phyloP scores from a whole-genome alignment of 768 basidiomycete species.

The Cantharellus cinnabarinus region DNA sequence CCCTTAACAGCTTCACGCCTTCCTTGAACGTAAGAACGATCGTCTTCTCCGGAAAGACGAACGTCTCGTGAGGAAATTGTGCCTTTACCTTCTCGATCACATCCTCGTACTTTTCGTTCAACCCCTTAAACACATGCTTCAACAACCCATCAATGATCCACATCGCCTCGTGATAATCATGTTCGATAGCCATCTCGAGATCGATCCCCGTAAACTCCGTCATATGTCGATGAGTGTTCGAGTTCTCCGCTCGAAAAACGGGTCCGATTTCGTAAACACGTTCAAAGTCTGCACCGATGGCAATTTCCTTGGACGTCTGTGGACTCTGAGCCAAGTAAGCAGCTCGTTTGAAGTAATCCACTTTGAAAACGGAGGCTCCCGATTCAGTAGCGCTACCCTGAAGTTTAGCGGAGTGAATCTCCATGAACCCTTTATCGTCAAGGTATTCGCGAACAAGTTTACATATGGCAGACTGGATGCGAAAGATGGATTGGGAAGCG shows the following conservation, averaged over 20 bases:
- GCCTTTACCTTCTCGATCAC: constrained; percentile 65
- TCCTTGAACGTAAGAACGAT: constrained; percentile 69
- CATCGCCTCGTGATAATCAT: constrained; percentile 95
- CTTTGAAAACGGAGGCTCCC: constrained; percentile 93
- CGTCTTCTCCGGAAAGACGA: constrained; percentile 76
- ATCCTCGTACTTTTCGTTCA: constrained; percentile 50
- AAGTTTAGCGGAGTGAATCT: constrained; percentile 94
- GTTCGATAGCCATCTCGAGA: constrained; percentile 96
- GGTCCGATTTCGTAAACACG: constrained; percentile 90
- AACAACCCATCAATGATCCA: constrained; percentile 70
- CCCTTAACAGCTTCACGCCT: constrained; percentile 68
- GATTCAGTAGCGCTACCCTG: constrained; percentile 93
- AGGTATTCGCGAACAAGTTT: constrained; percentile 73
- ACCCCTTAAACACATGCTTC: constrained; percentile 63
- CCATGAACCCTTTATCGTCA: constrained; percentile 55
- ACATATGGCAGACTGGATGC: constrained; percentile 65
- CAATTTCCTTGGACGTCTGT: constrained; percentile 97
- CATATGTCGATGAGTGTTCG: constrained; percentile 92
- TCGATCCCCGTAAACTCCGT: constrained; percentile 97
- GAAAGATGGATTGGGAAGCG: constrained; percentile 92
- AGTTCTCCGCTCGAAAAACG: constrained; percentile 93
- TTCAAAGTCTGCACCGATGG: constrained; percentile 94
- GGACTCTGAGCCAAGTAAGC: constrained; percentile 93
- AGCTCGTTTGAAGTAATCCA: constrained; percentile 87
- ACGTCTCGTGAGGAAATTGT: constrained; percentile 90